phyloP scores from a whole-genome alignment of 2,329 filamentous ascomycete species.

The Aspergillus proliferans region DNA sequence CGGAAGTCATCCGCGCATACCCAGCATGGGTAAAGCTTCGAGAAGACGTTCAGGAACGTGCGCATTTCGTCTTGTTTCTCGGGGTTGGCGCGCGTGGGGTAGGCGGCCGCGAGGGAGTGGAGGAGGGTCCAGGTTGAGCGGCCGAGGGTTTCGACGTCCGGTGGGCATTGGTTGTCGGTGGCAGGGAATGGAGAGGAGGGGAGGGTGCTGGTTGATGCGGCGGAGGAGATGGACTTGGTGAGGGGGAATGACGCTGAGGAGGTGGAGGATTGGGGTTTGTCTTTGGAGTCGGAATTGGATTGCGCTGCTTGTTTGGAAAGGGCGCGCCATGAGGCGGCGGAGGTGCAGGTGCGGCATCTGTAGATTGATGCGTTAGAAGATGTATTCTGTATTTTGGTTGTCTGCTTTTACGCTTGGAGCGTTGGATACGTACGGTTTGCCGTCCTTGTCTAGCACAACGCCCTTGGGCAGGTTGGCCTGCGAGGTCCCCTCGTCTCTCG shows the following conservation, averaged over 20 bases:
- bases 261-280: slow-evolving; percentile 30
- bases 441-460: slow-evolving; percentile 46
- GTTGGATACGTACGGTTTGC: slow-evolving; percentile 40
- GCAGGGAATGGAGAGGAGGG: slow-evolving; percentile 31
- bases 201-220: slow-evolving; percentile 15
- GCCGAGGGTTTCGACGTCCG: slow-evolving; percentile 81
- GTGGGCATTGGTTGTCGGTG: slow-evolving; percentile 66
- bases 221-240: slow-evolving; percentile 24
- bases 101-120: slow-evolving; percentile 82
- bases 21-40: slow-evolving; percentile 91
- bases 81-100: slow-evolving; percentile 63
- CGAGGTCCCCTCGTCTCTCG: slow-evolving; percentile 16
- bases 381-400: not conserved
- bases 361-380: not conserved
- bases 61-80: slow-evolving; percentile 69
- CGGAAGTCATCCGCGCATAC: slow-evolving; percentile 90
- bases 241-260: slow-evolving; percentile 11
- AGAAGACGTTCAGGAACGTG: slow-evolving; percentile 73
- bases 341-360: slow-evolving; percentile 46
- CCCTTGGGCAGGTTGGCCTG: slow-evolving; percentile 36
- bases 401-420: not conserved
- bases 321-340: slow-evolving; percentile 41
- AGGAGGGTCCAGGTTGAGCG: slow-evolving; percentile 89
- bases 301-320: slow-evolving; percentile 35
- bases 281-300: slow-evolving; percentile 16